Evolutionary conservation across 805 yeast species (phyloP), one percentile per base, ranked within the genome.

Genomic region (Starmera dryadoides): DNA sequence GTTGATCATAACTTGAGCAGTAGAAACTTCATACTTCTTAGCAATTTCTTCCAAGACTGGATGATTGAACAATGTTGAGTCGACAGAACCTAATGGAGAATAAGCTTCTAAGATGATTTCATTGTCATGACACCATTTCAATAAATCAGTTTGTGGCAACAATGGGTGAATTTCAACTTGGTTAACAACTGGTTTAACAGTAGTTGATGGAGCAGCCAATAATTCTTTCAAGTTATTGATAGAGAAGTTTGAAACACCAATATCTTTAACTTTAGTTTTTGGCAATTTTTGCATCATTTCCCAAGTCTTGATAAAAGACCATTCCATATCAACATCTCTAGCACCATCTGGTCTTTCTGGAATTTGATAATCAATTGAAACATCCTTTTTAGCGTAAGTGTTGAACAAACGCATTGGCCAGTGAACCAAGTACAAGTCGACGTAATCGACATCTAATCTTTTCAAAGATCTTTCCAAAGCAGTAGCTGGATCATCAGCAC

Each of bases 201-300:
- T 71, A 42, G 69, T 72, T 33, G 66, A 68, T 35, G 73, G 70
- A 36, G 67, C 55, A 11, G 60, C 60, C 38, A 82, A 65, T 42
- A 85, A 61, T 38, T 59, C 68, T 42, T 71, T 61, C 44, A 81
- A 53, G 47, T 75, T 70, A 41, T 64, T 69, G 21, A 72, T 62
- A n/a, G 85, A 71, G 56, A 79, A 75, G 63, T 86, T 86, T 30
- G 89, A 81, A 32, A 86, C 84, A 48, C 95, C 95, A 55, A 86
- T 73, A 18, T 87, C 75, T 49, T 68, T 75, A 19, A 75, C 68
- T 55, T 75, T 69, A 22, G 71, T 56, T 25, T 62, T 62, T 35
- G 75, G 68, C 36, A 82, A 60, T 48, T 73, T 64, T 62, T 84
- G 86, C 75, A 86, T 60, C 29, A 60, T 60, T 49, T 75, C 74